Evolutionary conservation across 768 basidiomycete genomes (phyloP), one percentile per base, ranked within the genome.

Genomic region (Suillus subluteus): DNA sequence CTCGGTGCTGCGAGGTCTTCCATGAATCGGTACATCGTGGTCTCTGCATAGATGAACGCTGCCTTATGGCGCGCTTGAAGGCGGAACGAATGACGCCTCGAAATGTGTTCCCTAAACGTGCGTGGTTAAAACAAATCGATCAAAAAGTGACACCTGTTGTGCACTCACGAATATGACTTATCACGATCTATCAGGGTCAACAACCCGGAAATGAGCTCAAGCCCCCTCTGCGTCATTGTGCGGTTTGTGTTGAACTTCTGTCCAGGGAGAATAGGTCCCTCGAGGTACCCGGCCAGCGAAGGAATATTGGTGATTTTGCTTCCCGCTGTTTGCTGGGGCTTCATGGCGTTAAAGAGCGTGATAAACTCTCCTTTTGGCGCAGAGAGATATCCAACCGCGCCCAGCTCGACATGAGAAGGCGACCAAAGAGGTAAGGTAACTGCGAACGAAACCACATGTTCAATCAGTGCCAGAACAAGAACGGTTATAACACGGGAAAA

Each of bases 351-450:
- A 75, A 92, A 87, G 8, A 92, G 81, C 12, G 86, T 88, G 59
- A 90, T 78, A 66, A 94, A 94, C 38, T 77, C 74, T 2, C 91
- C 91, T 16, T 78, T 73, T 0, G 87, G 84, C 69, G 87, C 89
- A 40, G 79, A 80, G 30, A 91, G 77, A 73, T 89, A 94, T 3
- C 92, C 91, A 13, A 93, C 87, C 12, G 87, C 86, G 3, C 91
- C 92, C 4, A 92, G 76, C 18, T 80, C 73, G 0, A 92, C 84
- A 6, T 75, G 81, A 7, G 83, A 76, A 3, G 92, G 92, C 3
- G 79, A 80, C 91, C 91, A 94, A 6, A 92, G 75, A 2, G 91
- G 89, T 13, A 88, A 73, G 0, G 81, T 84, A 62, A 91, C 87
- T 87, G 56, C 16, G 1, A 32, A 59, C 9, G 18, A 59, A n/a